Evolutionary conservation across 1,284 basidiomycete genomes (phyloP), one percentile per base, ranked within the genome.

Genomic region (Ustilago crameri): DNA sequence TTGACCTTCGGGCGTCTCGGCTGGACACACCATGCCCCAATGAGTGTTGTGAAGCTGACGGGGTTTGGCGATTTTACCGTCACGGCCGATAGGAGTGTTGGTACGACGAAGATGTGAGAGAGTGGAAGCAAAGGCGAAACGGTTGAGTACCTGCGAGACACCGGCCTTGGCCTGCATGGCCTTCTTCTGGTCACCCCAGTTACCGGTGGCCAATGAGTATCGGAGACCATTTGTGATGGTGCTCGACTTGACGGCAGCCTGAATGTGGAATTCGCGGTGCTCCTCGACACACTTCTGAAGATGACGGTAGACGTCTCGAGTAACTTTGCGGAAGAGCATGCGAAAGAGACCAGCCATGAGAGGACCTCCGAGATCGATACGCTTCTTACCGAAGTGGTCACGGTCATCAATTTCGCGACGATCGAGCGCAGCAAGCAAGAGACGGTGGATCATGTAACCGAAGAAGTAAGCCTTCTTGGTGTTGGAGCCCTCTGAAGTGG

Each of bases 401-500:
- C 95, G 93, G 85, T 99, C 95, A 82, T 99, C 95, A 38, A 98
- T 87, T 82, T 98, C 96, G 79, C 96, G 88, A 56, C 96, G 88
- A 82, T 98, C 95, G 78, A 98, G 85, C 17, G 94, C 94, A 40
- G 96, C 95, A 17, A 97, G 88, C 5, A 97, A 86, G 24, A 99
- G 87, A 61, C 96, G 90, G 85, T 98, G 95, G 49, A 98, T 92
- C 95, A 99, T 99, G 85, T 98, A 98, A n/a, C 96, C 96, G 70
- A 98, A 94, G 88, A 98, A 99, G 85, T 95, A 98, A 3, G 96
- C 96, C 85, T 99, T 99, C 86, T 96, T 96, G 38, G 93, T 95
- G 85, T 96, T 93, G 34, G 93, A 95, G 9, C 95, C 95, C 84
- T 96, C 94, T 1, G 90, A 89, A 88, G 95, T 95, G 3, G 95